Base-by-base conservation (phyloP, 306 rosid genomes). In the Ormosia semicastrata region DNA sequence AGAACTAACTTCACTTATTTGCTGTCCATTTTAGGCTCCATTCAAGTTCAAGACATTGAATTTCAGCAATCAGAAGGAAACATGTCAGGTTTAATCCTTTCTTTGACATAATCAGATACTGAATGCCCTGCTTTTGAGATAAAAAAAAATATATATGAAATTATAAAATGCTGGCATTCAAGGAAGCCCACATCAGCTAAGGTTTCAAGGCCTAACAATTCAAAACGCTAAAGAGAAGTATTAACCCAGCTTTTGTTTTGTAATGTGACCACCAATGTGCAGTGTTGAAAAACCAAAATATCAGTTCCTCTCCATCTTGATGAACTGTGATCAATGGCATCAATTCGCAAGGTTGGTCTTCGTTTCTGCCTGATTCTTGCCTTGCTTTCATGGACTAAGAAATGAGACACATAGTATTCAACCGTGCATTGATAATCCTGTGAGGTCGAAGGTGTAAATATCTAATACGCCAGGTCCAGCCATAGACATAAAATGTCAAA, bases 221-320 rank as follows among this genome's bases (percentile, higher is more conserved):
- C 5, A 73, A 47, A 82, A 79, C 63, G 72, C 30, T 34, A 29
- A 54, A 77, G 71, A 72, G 76, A 6, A 67, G 68, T 56, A 77
- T 94, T 88, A 69, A 95, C 99, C 99, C 98, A 8, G 98, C 85
- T 85, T 95, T 85, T 66, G 97, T 95, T 84, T 95, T 95, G 90
- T 79, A 85, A 89, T 93, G 98, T 17, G 98, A 88, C 99, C 99
- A 93, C 99, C 99, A 93, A 89, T 95, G 98, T 47, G 96, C 99
- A 46, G 98, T 89, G 81, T 95, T 95, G 84, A 95, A 93, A 93
- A 75, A 95, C 83, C 91, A 95, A 83, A 85, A 93, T 73, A 88
- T 93, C 92, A 81, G 99, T 97, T 59, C 89, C 97, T 81, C 90
- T 89, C 99, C 99, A 95, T 86, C 97, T 88, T 1, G 99, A 90